A percentile compares a stretch with the other conserved stretches of the same genome.
Evolutionary conservation across 2,329 filamentous ascomycete species (phyloP).

Genomic region (Fusarium sp.): DNA sequence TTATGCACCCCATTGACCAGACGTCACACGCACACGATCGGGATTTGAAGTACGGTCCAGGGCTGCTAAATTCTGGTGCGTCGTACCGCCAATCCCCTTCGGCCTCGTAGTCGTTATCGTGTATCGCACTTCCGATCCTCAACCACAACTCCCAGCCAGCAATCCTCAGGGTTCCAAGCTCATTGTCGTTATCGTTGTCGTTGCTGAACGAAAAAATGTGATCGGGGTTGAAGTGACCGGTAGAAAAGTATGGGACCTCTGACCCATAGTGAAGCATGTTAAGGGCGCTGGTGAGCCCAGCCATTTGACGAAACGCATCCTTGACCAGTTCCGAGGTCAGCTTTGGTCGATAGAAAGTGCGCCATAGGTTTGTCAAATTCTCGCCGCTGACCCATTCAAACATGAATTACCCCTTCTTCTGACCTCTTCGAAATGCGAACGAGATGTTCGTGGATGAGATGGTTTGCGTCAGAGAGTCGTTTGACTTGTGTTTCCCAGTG

Average conservation of each 20-base stretch:
- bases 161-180: not conserved
- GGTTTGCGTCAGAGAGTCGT: not conserved
- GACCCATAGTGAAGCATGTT: not conserved
- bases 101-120: too few relatives aligned
- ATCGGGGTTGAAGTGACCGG: not conserved
- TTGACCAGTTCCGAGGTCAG: not conserved
- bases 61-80: not conserved
- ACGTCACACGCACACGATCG: not conserved
- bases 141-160: too few relatives aligned
- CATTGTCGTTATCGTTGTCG: not conserved
- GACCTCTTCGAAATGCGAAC: not conserved
- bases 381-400: not conserved
- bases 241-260: too few relatives aligned
- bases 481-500: not conserved
- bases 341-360: not conserved
- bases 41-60: too few relatives aligned
- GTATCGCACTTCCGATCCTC: too few relatives aligned
- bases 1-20: not conserved
- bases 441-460: not conserved
- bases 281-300: not conserved
- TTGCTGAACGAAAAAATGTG: not conserved
- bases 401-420: accelerated
- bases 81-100: not conserved
- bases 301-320: not conserved
- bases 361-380: not conserved